Evolutionary conservation across 352 stramenopile genomes (phyloP).

Genomic region (Globisporangium abappressorium): DNA sequence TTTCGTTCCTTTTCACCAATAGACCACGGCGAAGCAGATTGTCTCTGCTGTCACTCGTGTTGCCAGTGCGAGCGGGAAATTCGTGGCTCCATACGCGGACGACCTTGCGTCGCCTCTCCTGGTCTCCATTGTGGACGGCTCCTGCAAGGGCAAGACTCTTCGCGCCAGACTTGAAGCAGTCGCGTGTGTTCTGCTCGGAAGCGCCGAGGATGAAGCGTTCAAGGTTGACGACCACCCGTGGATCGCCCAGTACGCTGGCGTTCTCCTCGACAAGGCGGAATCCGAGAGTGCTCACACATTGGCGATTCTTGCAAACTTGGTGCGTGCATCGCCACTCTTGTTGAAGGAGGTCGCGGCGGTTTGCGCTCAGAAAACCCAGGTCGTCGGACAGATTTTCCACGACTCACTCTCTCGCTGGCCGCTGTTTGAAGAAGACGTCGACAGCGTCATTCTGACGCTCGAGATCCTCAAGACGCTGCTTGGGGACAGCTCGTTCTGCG

Average conservation of each 20-base stretch:
- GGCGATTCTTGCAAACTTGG: conserved; percentile 38
- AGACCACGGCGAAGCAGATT: conserved; percentile 47
- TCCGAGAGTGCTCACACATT: conserved; percentile 49
- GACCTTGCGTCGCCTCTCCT: conserved; percentile 45
- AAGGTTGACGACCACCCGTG: conserved; percentile 37
- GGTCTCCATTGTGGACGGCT: conserved; percentile 42
- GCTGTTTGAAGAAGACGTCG: conserved; percentile 63
- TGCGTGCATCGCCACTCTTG: conserved; percentile 30
- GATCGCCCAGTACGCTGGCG: conserved; percentile 40
- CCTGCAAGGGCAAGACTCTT: conserved; percentile 46
- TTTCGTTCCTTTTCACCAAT: background rate
- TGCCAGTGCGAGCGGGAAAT: conserved; percentile 34
- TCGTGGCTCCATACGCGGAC: conserved; percentile 41
- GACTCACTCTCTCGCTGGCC: conserved; percentile 51
- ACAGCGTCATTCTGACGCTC: conserved; percentile 50
- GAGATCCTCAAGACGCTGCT: conserved; percentile 41
- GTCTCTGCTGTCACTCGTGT: conserved; percentile 50
- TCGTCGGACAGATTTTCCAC: conserved; percentile 40
- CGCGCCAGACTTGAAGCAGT: conserved; percentile 47
- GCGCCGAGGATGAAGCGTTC: conserved; percentile 33
- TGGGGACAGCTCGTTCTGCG: conserved; percentile 28
- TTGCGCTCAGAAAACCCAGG: conserved; percentile 34
- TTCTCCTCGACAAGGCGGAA: conserved; percentile 45
- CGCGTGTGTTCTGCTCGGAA: conserved; percentile 44
- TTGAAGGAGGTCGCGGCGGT: conserved; percentile 36